A percentile compares a stretch with the other conserved stretches of the same genome.
Evolutionary conservation across 441 rosid species (phyloP).

Genomic region (Croton laevigatus): DNA sequence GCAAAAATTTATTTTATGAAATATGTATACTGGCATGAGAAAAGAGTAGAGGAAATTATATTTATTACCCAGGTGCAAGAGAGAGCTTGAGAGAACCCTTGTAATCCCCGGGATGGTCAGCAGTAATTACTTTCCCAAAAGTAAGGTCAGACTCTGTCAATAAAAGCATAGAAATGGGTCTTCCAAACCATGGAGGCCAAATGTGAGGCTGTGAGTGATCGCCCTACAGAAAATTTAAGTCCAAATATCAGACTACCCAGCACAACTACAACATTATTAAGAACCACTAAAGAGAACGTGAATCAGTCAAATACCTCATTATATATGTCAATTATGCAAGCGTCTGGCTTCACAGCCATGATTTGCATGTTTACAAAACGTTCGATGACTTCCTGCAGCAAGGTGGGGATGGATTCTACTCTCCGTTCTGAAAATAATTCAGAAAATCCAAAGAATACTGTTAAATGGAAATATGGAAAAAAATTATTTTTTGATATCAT

Average conservation of each 20-base stretch:
- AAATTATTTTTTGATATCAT: background rate
- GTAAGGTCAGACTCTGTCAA: conserved; percentile 82
- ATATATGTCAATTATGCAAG: conserved; percentile 79
- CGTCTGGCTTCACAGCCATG: conserved; percentile 66
- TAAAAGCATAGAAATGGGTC: conserved; percentile 60
- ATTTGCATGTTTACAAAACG: conserved; percentile 55
- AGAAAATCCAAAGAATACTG: background rate
- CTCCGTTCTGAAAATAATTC: conserved; percentile 47
- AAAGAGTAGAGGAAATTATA: background rate
- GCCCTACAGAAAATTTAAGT: conserved; percentile 46
- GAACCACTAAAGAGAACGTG: conserved; percentile 7
- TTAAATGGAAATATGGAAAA: background rate
- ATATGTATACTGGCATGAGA: background rate
- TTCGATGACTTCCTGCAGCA: conserved; percentile 73
- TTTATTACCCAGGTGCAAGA: conserved; percentile 70
- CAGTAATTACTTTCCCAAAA: conserved; percentile 61
- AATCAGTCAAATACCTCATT: conserved; percentile 57
- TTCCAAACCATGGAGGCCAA: conserved; percentile 77
- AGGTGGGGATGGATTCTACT: conserved; percentile 68
- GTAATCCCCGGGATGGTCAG: conserved; percentile 72
- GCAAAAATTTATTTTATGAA: background rate
- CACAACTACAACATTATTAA: background rate
- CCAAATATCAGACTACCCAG: conserved; percentile 13
- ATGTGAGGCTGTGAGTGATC: conserved; percentile 86
- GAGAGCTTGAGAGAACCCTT: conserved; percentile 81